phyloP scores from a whole-genome alignment of 2,329 filamentous ascomycete species.

The Neofusicoccum umdonicola region DNA sequence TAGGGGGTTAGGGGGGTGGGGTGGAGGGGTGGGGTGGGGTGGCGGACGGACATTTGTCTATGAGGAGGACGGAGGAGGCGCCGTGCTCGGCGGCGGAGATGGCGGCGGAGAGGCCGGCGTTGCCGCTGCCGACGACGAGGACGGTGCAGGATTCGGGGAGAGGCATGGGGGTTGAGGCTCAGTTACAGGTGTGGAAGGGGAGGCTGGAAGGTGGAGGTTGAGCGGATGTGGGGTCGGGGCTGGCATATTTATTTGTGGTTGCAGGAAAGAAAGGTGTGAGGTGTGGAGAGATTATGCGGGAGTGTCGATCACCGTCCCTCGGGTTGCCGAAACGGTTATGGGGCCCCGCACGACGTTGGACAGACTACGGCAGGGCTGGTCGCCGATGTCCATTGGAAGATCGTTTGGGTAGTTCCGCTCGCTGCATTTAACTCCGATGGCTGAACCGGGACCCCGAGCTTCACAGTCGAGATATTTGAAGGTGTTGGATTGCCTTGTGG shows the following conservation, averaged over 20 bases:
- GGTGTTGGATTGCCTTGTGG: too few species aligned
- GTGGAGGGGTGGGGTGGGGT: not conserved
- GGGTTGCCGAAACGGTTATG: not conserved
- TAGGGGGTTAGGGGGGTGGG: not conserved
- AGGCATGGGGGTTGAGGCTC: not conserved
- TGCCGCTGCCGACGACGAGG: slow-evolving; percentile 62
- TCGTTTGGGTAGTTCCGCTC: too few species aligned
- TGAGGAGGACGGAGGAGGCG: slow-evolving; percentile 47
- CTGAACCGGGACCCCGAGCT: too few species aligned
- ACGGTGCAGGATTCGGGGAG: slow-evolving; percentile 27
- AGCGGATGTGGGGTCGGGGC: too few species aligned
- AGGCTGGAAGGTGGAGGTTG: not conserved
- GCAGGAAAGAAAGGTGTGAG: not conserved
- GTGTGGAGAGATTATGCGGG: not conserved
- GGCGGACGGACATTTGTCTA: slow-evolving; percentile 57
- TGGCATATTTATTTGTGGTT: too few species aligned
- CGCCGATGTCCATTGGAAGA: too few species aligned
- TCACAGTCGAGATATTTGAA: too few species aligned
- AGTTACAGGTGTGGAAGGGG: not conserved
- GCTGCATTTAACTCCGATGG: too few species aligned
- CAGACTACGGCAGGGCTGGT: not conserved
- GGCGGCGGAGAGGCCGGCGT: slow-evolving; percentile 63
- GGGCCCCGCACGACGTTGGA: not conserved
- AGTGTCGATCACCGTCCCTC: not conserved
- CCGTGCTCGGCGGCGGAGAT: slow-evolving; percentile 50